Conservation (phyloP, 345 rosid species). For the Draba incana region DNA sequence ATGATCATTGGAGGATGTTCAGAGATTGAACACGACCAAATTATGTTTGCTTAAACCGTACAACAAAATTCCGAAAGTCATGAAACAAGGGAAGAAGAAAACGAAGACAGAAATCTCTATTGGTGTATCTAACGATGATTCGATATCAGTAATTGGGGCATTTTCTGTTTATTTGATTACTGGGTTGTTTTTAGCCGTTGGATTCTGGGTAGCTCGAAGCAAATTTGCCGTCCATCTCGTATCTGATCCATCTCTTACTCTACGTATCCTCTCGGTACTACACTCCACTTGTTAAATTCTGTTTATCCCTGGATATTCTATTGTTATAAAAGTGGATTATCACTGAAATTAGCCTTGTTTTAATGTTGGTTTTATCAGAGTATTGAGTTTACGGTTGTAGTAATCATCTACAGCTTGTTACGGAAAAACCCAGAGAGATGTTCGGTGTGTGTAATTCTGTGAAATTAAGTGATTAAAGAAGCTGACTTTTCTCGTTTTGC, state of each 20-base stretch:
- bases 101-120: slow-evolving; percentile 17
- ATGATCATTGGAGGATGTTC: no score
- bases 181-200: slow-evolving; percentile 50
- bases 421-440: slow-evolving; percentile 54
- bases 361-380: slow-evolving; percentile 40
- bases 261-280: slow-evolving; percentile 61
- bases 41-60: no score
- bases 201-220: slow-evolving; percentile 54
- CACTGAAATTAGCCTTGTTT: not conserved
- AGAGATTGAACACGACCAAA: no score
- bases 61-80: no score
- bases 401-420: slow-evolving; percentile 60
- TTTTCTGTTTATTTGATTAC: slow-evolving; percentile 47
- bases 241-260: slow-evolving; percentile 63
- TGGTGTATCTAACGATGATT: not conserved
- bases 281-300: no score
- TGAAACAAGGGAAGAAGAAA: slow-evolving; percentile 35
- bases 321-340: no score
- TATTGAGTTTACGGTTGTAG: slow-evolving; percentile 52
- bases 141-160: slow-evolving; percentile 42
- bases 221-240: slow-evolving; percentile 56
- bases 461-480: not conserved
- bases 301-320: no score
- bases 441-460: slow-evolving; percentile 50
- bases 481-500: not conserved